Base-by-base conservation (phyloP, 2,329 filamentous ascomycete genomes). In the Pestalotiopsis sp. region DNA sequence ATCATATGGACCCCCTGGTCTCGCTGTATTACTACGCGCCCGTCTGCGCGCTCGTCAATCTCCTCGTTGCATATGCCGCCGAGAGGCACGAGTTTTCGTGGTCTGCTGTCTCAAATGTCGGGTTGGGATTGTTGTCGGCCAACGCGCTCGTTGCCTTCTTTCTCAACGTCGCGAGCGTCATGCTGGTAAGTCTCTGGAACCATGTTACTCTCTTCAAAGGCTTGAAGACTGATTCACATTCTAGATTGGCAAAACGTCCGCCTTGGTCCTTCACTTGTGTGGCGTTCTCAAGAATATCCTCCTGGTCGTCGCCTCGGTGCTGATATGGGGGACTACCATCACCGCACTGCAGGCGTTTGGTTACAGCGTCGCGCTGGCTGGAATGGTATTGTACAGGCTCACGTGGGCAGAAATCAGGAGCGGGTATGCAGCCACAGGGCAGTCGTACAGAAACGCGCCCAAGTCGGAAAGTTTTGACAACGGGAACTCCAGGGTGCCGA, bases 21-120 rank as follows among this genome's bases (percentile, higher is more conserved):
- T 93, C 92, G 39, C 87, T 97, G 25, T 97, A 97, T 86, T 97
- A 97, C 85, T 97, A 93, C 78, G 94, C 93, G 0, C 93, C 93
- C 4, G 90, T 94, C 63, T 97, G 93, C 81, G 92, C 93, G 63
- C 81, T 91, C 75, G 94, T 94, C 90, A 97, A 97, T 82, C 84
- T 91, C 68, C 74, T 91, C 49, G 89, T 93, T 41, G 71, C 72
- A 25, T 67, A 68, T 57, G 39, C 45, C 11, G 70, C 66, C 4
- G 74, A 71, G 25, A 72, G 72, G 73, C 61, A 36, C 11, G 67
- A 69, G 4, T 61, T 72, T 56, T 68, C 68, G 49, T 75, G 73
- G 74, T 89, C 91, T 70, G 78, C 93, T 69, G 83, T 92, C 73
- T 84, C 89, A n/a, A 93, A 97, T 81, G 79, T 92, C 2, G 93